Conservation (phyloP, 2,329 filamentous ascomycete genomes). For the Sporothrix sp. region DNA sequence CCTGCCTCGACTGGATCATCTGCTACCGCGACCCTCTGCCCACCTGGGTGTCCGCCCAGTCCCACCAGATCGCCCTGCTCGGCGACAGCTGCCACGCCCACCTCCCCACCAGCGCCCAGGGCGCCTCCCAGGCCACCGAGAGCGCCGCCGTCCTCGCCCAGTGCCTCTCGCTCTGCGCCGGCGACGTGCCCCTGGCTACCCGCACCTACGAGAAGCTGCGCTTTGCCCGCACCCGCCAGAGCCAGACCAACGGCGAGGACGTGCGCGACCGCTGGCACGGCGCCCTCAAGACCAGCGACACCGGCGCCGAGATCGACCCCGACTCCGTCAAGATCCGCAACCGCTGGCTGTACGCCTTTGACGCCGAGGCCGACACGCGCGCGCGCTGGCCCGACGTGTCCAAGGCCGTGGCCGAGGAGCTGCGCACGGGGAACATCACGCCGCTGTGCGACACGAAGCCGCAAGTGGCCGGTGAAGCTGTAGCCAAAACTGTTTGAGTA, state of each 20-base stretch:
- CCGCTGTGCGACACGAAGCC: constrained; percentile 24
- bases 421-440: constrained; percentile 28
- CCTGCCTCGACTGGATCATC: constrained; percentile 44
- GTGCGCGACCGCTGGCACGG: constrained; percentile 35
- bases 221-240: constrained; percentile 30
- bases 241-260: constrained; percentile 35
- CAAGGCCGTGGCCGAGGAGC: constrained; percentile 26
- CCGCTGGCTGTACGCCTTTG: constrained; percentile 36
- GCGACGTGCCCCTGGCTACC: constrained; percentile 24
- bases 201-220: constrained; percentile 34
- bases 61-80: constrained; percentile 37
- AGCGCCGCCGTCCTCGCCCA: constrained; percentile 38
- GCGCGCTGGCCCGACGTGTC: constrained; percentile 34
- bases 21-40: constrained; percentile 43
- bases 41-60: constrained; percentile 38
- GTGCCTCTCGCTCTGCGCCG: constrained; percentile 33
- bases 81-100: constrained; percentile 47
- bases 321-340: constrained; percentile 39
- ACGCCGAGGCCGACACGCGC: constrained; percentile 35
- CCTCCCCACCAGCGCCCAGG: constrained; percentile 43
- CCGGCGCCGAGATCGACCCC: constrained; percentile 34
- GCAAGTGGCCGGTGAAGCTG: background rate
- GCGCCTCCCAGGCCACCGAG: constrained; percentile 44
- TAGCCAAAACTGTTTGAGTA: no score
- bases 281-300: constrained; percentile 31